These are phyloP conservation scores for Rhynchosporium graminicola DNA, from an alignment of 2,329 filamentous ascomycete genomes.

Conservation along the genomic window DNA sequence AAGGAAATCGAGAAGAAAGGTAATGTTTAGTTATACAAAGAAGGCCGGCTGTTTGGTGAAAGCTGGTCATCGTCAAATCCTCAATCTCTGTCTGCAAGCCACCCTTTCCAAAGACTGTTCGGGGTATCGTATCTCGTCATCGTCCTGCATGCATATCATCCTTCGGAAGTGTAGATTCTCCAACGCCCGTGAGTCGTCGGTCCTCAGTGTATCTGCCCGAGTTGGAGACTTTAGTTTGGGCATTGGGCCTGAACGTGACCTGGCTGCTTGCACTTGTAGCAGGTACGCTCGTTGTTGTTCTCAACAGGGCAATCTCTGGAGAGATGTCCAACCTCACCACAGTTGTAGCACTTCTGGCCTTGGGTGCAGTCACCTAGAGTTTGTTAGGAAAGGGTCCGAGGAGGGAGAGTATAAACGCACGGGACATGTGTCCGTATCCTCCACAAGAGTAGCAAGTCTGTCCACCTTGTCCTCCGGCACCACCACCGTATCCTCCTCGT, in stretches of 20 bases:
- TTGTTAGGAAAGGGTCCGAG: slow-evolving; percentile 17
- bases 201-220: slow-evolving; percentile 32
- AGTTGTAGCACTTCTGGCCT: slow-evolving; percentile 99
- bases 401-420: slow-evolving; percentile 49
- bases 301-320: slow-evolving; percentile 90
- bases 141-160: slow-evolving; percentile 34
- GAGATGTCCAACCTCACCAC: slow-evolving; percentile 80
- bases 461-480: slow-evolving; percentile 53
- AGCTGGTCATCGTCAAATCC: slow-evolving; percentile 33
- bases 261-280: slow-evolving; percentile 89
- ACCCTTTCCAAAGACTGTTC: slow-evolving; percentile 38
- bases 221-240: slow-evolving; percentile 66
- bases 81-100: slow-evolving; percentile 39
- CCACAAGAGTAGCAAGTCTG: slow-evolving; percentile 99
- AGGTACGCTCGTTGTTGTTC: slow-evolving; percentile 87
- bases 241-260: slow-evolving; percentile 78
- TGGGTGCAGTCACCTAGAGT: slow-evolving; percentile 84
- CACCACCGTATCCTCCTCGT: slow-evolving; percentile 44
- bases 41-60: slow-evolving; percentile 31
- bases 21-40: slow-evolving; percentile 37
- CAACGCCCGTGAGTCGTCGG: slow-evolving; percentile 25
- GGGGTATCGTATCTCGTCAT: slow-evolving; percentile 36
- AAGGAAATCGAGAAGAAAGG: slow-evolving; percentile 20
- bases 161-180: slow-evolving; percentile 35
- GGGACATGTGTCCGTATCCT: slow-evolving; percentile 94